Evolutionary conservation across 805 yeast species (phyloP).

Genomic region (Saccharomycopsis sp.): DNA sequence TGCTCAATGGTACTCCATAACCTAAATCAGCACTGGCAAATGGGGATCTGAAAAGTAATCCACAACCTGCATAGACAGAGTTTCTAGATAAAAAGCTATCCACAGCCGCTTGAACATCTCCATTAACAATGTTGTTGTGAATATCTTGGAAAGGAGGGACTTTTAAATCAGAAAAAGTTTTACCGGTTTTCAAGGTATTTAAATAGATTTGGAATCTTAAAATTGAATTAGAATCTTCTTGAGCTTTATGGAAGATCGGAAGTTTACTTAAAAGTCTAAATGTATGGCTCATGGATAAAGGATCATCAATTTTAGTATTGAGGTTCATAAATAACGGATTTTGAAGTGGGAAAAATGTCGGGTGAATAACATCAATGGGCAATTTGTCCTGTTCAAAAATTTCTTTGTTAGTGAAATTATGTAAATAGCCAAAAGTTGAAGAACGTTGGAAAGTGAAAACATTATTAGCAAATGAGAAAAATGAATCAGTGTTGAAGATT

Average conservation of each 20-base stretch:
- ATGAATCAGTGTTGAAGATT: constrained; percentile 2
- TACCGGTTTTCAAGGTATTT: constrained; percentile 1
- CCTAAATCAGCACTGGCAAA: constrained; percentile 11
- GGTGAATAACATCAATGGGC: background rate
- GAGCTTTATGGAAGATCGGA: constrained; percentile 10
- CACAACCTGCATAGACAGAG: constrained; percentile 5
- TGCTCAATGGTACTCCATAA: constrained; percentile 10
- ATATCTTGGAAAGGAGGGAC: background rate
- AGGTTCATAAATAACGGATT: background rate
- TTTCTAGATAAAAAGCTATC: background rate
- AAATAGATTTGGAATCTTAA: constrained; percentile 10
- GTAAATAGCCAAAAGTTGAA: constrained; percentile 3
- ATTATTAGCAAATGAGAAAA: constrained; percentile 1
- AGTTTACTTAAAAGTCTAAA: constrained; percentile 10
- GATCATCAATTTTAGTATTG: background rate
- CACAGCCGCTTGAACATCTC: background rate
- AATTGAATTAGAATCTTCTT: background rate
- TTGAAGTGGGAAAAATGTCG: background rate
- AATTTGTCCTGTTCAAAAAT: constrained; percentile 1
- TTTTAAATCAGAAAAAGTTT: background rate
- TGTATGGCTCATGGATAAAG: constrained; percentile 1
- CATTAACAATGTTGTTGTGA: background rate
- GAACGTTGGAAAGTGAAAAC: constrained; percentile 5
- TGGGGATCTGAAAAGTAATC: constrained; percentile 10
- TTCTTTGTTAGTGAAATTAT: background rate